Evolutionary conservation across 345 rosid species (phyloP).

Genomic region (rapeseed (Brassica napus)): DNA sequence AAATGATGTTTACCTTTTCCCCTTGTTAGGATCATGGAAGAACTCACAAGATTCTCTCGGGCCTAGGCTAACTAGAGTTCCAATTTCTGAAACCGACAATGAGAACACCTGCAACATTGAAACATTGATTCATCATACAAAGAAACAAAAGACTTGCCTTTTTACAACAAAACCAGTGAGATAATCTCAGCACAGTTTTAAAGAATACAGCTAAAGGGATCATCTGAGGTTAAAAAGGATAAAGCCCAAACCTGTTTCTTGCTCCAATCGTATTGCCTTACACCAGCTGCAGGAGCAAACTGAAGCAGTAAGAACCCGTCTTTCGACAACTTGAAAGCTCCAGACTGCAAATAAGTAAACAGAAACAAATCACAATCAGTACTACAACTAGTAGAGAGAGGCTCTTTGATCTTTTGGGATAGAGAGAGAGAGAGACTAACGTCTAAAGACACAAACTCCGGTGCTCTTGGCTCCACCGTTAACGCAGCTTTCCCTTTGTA

Average conservation of each 20-base stretch:
- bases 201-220: not conserved
- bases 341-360: constrained; percentile 53
- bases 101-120: constrained; percentile 67
- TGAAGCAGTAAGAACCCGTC: constrained; percentile 75
- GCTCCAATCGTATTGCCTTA: constrained; percentile 87
- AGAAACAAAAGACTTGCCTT: not conserved
- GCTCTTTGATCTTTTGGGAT: not conserved
- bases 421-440: constrained; percentile 39
- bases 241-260: constrained; percentile 68
- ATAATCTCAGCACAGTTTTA: not conserved
- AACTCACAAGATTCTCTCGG: constrained; percentile 77
- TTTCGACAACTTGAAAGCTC: constrained; percentile 72
- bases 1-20: constrained; percentile 58
- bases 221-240: constrained; percentile 1
- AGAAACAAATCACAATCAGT: not conserved
- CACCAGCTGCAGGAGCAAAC: constrained; percentile 84
- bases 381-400: not conserved
- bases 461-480: constrained; percentile 77
- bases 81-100: constrained; percentile 81
- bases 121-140: not conserved
- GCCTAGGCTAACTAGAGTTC: constrained; percentile 66
- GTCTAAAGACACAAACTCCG: constrained; percentile 74
- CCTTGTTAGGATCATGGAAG: constrained; percentile 86
- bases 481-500: constrained; percentile 98
- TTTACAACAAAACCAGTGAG: not conserved